phyloP scores from a whole-genome alignment of 352 stramenopile genomes.

The Pythium scleroteichum region DNA sequence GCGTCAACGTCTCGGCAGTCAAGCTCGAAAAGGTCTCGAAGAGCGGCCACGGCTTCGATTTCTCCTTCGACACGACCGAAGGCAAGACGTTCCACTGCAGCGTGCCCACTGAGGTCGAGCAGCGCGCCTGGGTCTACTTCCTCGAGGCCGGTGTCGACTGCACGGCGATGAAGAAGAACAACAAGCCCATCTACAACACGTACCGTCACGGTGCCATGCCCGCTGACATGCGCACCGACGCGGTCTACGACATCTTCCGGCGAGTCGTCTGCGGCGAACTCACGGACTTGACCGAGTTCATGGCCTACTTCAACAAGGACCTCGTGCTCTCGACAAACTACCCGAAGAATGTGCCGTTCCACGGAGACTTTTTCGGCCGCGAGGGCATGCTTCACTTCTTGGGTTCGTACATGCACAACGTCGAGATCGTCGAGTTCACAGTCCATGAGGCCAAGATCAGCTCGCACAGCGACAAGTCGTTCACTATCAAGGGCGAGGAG shows the following conservation, averaged over 20 bases:
- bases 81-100: conserved; percentile 85
- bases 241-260: conserved; percentile 76
- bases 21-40: conserved; percentile 79
- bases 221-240: conserved; percentile 69
- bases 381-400: conserved; percentile 83
- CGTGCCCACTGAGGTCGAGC: conserved; percentile 78
- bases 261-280: conserved; percentile 64
- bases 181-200: conserved; percentile 79
- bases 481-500: conserved; percentile 77
- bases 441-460: conserved; percentile 68
- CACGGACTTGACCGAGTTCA: conserved; percentile 53
- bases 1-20: conserved; percentile 77
- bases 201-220: conserved; percentile 69
- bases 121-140: conserved; percentile 85
- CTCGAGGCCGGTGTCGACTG: conserved; percentile 80
- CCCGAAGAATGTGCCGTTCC: conserved; percentile 76
- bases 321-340: conserved; percentile 85
- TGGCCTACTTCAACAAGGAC: conserved; percentile 90
- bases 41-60: conserved; percentile 80
- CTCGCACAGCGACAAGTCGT: conserved; percentile 55
- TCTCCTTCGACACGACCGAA: conserved; percentile 83
- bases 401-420: conserved; percentile 70
- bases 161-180: conserved; percentile 83
- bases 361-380: conserved; percentile 83
- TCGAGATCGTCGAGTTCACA: conserved; percentile 78